These are phyloP conservation scores for Mrakia blollopis DNA, from an alignment of 768 basidiomycete genomes.

Conservation along the genomic window DNA sequence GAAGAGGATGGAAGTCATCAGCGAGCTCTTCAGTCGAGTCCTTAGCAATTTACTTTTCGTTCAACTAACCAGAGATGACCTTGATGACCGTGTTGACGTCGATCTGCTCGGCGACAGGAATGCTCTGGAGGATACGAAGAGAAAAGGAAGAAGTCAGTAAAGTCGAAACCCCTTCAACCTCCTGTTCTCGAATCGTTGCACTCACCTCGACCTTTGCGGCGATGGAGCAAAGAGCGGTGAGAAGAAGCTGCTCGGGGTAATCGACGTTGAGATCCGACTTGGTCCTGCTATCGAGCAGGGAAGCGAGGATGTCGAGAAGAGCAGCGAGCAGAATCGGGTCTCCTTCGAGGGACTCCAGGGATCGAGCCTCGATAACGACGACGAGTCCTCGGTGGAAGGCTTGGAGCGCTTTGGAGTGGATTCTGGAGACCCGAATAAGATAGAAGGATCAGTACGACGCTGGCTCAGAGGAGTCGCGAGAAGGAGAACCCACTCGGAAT, in stretches of 20 bases:
- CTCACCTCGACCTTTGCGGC: constrained; percentile 37
- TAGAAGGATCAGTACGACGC: neutral
- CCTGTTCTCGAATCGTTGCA: no score
- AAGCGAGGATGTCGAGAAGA: constrained; percentile 67
- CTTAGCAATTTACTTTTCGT: constrained; percentile 30
- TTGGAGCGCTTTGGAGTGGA: constrained; percentile 13
- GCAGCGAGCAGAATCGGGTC: constrained; percentile 66
- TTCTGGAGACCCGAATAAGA: neutral
- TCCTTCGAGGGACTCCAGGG: constrained; percentile 59
- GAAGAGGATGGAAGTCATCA: constrained; percentile 40
- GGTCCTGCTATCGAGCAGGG: constrained; percentile 54
- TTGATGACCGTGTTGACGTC: constrained; percentile 82
- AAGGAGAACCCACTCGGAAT: constrained; percentile 32
- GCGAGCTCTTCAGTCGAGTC: constrained; percentile 12
- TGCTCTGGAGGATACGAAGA: constrained; percentile 45
- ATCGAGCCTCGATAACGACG: constrained; percentile 59
- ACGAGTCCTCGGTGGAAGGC: constrained; percentile 36
- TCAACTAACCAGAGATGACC: constrained; percentile 54
- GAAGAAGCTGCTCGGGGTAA: constrained; percentile 75
- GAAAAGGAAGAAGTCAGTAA: neutral
- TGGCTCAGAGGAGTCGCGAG: neutral
- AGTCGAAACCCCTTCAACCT: no score
- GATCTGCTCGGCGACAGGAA: constrained; percentile 47
- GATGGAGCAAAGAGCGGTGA: constrained; percentile 59
- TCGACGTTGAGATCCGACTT: constrained; percentile 58